Evolutionary conservation across 371 early-diverging fungal species (phyloP), one percentile per base, ranked within the genome.

Genomic region (Mortierella sp.): DNA sequence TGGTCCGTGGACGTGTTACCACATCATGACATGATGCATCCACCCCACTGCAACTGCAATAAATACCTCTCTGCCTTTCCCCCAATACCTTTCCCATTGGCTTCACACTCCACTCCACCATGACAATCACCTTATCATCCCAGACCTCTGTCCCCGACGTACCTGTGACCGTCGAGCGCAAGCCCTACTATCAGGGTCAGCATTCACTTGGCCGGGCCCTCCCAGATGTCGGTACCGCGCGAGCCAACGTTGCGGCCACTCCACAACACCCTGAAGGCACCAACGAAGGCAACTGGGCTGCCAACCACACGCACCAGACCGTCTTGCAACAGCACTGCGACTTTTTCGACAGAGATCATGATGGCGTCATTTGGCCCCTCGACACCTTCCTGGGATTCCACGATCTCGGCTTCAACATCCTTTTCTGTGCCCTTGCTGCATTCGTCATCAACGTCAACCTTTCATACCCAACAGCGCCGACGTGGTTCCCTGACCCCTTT

Each of bases 61-160:
- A 34, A 34, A 34, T 34, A 7, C 34, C 34, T 7, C 10, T 34
- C 34, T 34, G 7, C 34, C 10, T 34, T 10, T 34, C 10, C 7
- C 4, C 34, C 34, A 34, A 4, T 10, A 34, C 34, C 10, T 10
- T 7, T 34, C n/a, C 34, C 34, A 34, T 10, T 34, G 4, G 7
- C 10, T 34, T 34, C 34, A 7, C 34, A 34, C 34, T 34, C 34
- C 94, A 91, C 81, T 95, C 95, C 3, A 83, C 82, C 22, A 79
- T 94, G 48, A 93, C 96, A 12, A 92, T 87, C 0, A 96, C 79
- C 96, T 12, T 27, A 31, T n/a, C 19, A 28, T 31, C 45, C 22
- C 48, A 58, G 37, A 22, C 49, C 16, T 31, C 17, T n/a, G n/a
- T 58, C 22, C 1, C 17, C 7, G 50, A 63, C 24, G 37, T 55